These are phyloP conservation scores for Aspergillus sp. DNA, from an alignment of 2,329 filamentous ascomycete species.

Conservation along the genomic window DNA sequence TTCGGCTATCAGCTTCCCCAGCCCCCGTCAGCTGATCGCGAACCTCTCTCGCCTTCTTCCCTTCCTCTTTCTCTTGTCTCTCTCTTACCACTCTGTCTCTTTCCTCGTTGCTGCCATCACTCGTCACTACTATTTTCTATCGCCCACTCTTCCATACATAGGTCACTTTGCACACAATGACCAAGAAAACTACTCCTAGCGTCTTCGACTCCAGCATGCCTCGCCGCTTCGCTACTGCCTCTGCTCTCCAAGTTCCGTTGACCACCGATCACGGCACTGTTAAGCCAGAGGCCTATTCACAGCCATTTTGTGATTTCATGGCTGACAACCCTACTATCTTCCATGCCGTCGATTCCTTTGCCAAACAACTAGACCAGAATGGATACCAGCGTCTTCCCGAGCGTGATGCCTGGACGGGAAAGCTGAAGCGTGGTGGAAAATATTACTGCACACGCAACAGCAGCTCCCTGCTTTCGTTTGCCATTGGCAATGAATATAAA, in stretches of 20 bases:
- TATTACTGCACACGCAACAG: conserved; percentile 85
- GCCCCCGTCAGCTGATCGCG: not conserved
- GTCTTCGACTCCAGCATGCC: conserved; percentile 23
- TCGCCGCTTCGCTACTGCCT: conserved; percentile 16
- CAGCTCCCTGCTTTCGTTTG: conserved; percentile 76
- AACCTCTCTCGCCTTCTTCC: not conserved
- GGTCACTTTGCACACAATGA: conserved; percentile 17
- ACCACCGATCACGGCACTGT: conserved; percentile 14
- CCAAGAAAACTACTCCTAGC: conserved; percentile 21
- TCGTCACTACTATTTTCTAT: not conserved
- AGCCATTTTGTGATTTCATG: conserved; percentile 82
- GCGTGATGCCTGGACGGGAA: conserved; percentile 65
- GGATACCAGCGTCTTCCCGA: conserved; percentile 71
- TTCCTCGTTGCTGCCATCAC: not conserved
- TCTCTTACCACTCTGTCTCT: not conserved
- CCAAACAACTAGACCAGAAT: conserved; percentile 58
- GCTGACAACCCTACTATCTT: conserved; percentile 87
- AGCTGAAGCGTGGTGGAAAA: conserved; percentile 70
- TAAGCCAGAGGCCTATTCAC: conserved; percentile 56
- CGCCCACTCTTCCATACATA: not conserved
- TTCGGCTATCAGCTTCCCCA: not conserved
- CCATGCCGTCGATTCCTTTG: conserved; percentile 75
- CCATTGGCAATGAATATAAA: conserved; percentile 69
- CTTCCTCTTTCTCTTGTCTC: not conserved
- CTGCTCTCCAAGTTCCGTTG: conserved; percentile 8